Evolutionary conservation across 768 basidiomycete genomes (phyloP).

Genomic region (Cyclocybe cylindracea): DNA sequence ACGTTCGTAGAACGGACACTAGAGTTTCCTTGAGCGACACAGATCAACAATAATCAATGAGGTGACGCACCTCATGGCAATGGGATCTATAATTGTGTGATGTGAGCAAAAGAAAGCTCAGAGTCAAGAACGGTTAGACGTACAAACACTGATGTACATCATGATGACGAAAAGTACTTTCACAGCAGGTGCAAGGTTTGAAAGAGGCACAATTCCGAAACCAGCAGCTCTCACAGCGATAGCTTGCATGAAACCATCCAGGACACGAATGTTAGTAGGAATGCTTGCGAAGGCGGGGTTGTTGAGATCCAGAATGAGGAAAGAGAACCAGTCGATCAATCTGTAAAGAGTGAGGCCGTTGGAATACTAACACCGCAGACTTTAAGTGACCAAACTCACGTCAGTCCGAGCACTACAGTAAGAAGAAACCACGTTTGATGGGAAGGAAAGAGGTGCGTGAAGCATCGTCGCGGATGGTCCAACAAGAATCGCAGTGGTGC

Average conservation of each 20-base stretch:
- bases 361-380: not conserved
- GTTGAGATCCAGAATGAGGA: conserved; percentile 86
- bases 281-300: conserved; percentile 68
- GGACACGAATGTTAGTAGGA: conserved; percentile 68
- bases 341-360: conserved; percentile 36
- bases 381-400: conserved; percentile 45
- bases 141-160: conserved; percentile 91
- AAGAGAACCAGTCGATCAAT: conserved; percentile 84
- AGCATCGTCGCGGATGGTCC: conserved; percentile 93
- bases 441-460: conserved; percentile 87
- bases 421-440: conserved; percentile 94
- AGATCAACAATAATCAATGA: no score
- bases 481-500: conserved; percentile 91
- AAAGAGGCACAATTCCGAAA: conserved; percentile 74
- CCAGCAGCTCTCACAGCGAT: conserved; percentile 85
- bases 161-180: conserved; percentile 88
- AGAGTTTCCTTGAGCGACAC: not conserved
- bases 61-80: conserved; percentile 68
- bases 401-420: conserved; percentile 64
- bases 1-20: conserved; percentile 93
- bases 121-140: conserved; percentile 28
- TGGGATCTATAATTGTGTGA: conserved; percentile 52
- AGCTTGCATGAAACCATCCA: conserved; percentile 79
- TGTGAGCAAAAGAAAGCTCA: not conserved
- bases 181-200: conserved; percentile 83